A percentile compares a stretch with the other conserved stretches of the same genome.
These are phyloP conservation scores for Cladosporium sp. DNA, from an alignment of 2,329 filamentous ascomycete genomes.

Conservation along the genomic window DNA sequence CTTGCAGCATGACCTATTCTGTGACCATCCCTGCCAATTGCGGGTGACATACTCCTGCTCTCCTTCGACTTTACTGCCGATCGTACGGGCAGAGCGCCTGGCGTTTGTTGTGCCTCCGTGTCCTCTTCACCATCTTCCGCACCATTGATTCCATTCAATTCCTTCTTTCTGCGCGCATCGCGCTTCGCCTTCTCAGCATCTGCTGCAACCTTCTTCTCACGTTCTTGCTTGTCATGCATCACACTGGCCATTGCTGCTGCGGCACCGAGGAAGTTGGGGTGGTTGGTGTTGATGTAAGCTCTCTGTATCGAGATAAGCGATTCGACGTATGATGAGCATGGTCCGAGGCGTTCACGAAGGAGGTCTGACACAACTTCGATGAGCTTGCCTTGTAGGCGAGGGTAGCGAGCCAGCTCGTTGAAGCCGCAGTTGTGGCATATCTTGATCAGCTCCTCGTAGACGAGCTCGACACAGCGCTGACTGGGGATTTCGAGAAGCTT, in stretches of 20 bases:
- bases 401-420: slow-evolving; percentile 87
- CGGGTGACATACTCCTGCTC: slow-evolving; percentile 79
- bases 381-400: slow-evolving; percentile 89
- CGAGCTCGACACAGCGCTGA: slow-evolving; percentile 94
- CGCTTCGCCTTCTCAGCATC: slow-evolving; percentile 85
- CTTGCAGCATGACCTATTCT: slow-evolving; percentile 28
- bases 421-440: slow-evolving; percentile 98
- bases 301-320: slow-evolving; percentile 96
- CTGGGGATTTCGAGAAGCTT: slow-evolving; percentile 93
- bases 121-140: slow-evolving; percentile 67
- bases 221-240: slow-evolving; percentile 90
- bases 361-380: slow-evolving; percentile 98
- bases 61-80: slow-evolving; percentile 48
- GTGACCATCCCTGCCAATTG: slow-evolving; percentile 57
- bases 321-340: slow-evolving; percentile 87
- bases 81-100: slow-evolving; percentile 56
- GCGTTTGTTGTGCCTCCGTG: slow-evolving; percentile 51
- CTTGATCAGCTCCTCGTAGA: slow-evolving; percentile 98
- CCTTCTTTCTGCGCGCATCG: slow-evolving; percentile 79
- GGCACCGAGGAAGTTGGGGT: slow-evolving; percentile 96
- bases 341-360: slow-evolving; percentile 85
- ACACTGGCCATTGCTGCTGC: slow-evolving; percentile 97
- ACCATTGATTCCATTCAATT: slow-evolving; percentile 75
- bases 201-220: slow-evolving; percentile 76
- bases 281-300: slow-evolving; percentile 99